Evolutionary conservation across 2,329 filamentous ascomycete genomes (phyloP), one percentile per base, ranked within the genome.

Genomic region (Neoascochyta sp.): DNA sequence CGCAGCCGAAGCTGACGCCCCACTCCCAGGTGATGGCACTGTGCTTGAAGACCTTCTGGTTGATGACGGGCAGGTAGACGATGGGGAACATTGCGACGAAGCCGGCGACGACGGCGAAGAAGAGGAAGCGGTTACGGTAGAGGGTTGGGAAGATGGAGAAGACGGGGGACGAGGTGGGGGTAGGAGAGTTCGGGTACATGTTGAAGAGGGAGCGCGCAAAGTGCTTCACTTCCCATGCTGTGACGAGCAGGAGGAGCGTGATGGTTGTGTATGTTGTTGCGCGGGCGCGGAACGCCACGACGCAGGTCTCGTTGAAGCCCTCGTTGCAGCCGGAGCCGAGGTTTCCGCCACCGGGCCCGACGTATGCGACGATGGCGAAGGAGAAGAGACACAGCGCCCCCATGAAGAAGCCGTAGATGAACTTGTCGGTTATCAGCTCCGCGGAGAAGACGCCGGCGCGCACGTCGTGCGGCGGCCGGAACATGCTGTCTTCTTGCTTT

Each of bases 211-310:
- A 60, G 24, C 64, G 60, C 9, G 62, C 56, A 19, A 69, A 64
- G 35, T 69, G 65, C 41, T 69, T 69, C 34, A 68, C 65, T 46
- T 70, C 66, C 65, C 65, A 68, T 2, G 67, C 67, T n/a, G 66
- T 68, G 42, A 68, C 55, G 13, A 68, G 64, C 7, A 68, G 58
- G 0, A 68, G 49, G 4, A 66, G 60, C 0, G 67, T 69, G 9
- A 70, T 63, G 12, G 65, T 65, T 0, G 60, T 57, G 51, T 68
- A 70, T 0, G 66, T 66, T 1, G 67, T 69, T 1, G 64, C 66
- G 12, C 67, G 59, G 4, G 66, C 66, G 12, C 66, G 64, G 50
- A 66, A 70, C 0, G 66, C 63, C 3, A 65, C 52, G 18, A 56
- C 59, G 31, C 67, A 70, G 1, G 57, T 60, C 1, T 54, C 43